Evolutionary conservation across 1,139 yeast species (phyloP), one percentile per base, ranked within the genome.

Genomic region (Blastobotrys illinoisensis): DNA sequence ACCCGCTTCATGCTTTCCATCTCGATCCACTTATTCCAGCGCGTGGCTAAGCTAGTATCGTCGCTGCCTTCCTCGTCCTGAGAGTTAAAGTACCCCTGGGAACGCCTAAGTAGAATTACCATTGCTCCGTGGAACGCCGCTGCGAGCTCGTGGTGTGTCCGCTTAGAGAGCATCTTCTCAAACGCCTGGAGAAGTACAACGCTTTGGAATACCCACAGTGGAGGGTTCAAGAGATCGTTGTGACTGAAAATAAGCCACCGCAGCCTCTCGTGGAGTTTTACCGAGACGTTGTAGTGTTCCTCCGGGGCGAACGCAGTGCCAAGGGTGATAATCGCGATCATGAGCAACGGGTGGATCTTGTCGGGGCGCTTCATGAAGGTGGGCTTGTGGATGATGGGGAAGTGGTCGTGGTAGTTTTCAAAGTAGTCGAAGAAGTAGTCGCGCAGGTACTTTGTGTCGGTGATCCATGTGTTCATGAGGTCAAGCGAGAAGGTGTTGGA

Each of bases 151-250:
- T 61, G 64, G 48, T 85, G 90, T 62, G 82, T 67, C 26, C 72
- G 69, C 58, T 87, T 70, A 56, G 78, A 71, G 20, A 59, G 56
- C 55, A 81, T 79, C 64, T 84, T 82, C 62, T 85, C 90, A 58
- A 79, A 80, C 65, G 80, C 79, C 63, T 85, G 89, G 24, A 85
- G 67, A 51, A 85, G 64, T 52, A 82, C 71, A 47, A 85, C 70
- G 54, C 83, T 73, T 64, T 85, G 90, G 48, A 85, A 73, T 2
- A 84, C 75, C 84, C 88, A 85, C 16, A 67, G 57, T n/a, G 68
- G 67, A 2, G 70, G 69, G 11, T 66, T 60, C 11, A 63, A 60
- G 40, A 66, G 58, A 23, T 66, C 61, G 44, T 58, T 58, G 47
- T 58, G 58, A 47, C 63, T 58, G 49, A 64, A 57, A 13, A 64